Conservation (phyloP, 257 asterid genomes). For the Primulina eburnea region DNA sequence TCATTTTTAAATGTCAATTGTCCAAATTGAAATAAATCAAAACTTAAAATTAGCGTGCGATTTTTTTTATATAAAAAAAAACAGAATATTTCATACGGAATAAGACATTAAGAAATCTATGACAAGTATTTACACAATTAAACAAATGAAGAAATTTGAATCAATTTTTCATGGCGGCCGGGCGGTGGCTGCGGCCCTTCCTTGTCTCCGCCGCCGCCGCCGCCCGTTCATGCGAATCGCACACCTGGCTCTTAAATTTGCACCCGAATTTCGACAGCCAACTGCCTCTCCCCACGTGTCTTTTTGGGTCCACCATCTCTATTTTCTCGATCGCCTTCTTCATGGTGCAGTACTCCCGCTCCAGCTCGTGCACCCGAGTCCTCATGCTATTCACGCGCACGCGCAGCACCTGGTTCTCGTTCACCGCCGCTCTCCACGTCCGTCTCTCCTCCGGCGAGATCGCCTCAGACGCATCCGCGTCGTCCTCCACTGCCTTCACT, state of each 20-base stretch:
- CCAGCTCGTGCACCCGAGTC: slow-evolving; percentile 83
- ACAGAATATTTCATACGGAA: neutral
- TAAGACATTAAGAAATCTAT: neutral
- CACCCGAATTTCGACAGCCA: slow-evolving; percentile 83
- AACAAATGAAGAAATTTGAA: too few species aligned
- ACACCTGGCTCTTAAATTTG: slow-evolving; percentile 87
- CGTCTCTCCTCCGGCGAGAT: slow-evolving; percentile 24
- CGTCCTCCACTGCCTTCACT: neutral
- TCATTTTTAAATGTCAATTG: too few species aligned
- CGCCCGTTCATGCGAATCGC: slow-evolving; percentile 84
- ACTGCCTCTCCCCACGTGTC: slow-evolving; percentile 42
- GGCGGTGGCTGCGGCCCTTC: slow-evolving; percentile 54
- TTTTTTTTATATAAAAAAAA: too few species aligned
- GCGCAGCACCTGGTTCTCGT: slow-evolving; percentile 81
- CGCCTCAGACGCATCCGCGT: neutral
- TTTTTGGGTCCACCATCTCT: slow-evolving; percentile 40
- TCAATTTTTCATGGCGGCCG: neutral
- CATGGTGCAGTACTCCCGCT: slow-evolving; percentile 81
- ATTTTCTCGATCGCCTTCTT: slow-evolving; percentile 65
- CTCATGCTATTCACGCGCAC: slow-evolving; percentile 83
- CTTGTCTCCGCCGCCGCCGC: slow-evolving; percentile 42
- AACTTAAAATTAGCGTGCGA: too few species aligned
- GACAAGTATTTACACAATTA: neutral
- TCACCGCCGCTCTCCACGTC: slow-evolving; percentile 73
- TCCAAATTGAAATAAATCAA: too few species aligned